A percentile compares a stretch with the other conserved stretches of the same genome.
These are phyloP conservation scores for Phanerodontia chrysosporium DNA, from an alignment of 768 basidiomycete genomes.

Conservation along the genomic window DNA sequence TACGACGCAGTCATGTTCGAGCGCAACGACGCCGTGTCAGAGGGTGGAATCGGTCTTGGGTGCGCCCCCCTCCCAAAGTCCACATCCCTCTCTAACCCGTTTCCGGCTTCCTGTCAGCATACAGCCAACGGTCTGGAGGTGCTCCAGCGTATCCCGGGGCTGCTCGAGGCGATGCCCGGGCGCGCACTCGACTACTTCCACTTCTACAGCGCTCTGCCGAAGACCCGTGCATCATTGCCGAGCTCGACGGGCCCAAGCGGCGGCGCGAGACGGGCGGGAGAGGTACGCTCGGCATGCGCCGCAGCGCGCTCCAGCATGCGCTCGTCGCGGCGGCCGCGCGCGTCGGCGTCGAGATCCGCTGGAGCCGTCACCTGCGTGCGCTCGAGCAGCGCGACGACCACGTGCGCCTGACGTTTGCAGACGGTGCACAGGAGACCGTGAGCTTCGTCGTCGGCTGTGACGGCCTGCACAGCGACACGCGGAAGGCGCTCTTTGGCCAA, in stretches of 20 bases:
- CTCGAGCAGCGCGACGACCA: slow-evolving; percentile 27
- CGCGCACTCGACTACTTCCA: not conserved
- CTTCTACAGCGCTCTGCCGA: slow-evolving; percentile 9
- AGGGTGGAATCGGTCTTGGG: slow-evolving; percentile 30
- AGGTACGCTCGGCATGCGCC: slow-evolving; percentile 20
- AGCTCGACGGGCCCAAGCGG: slow-evolving; percentile 2
- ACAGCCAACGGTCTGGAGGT: slow-evolving; percentile 5
- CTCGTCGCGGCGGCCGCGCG: slow-evolving; percentile 28
- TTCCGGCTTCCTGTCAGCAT: too few relatives aligned
- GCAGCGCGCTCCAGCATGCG: slow-evolving; percentile 28
- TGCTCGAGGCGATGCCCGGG: slow-evolving; percentile 1
- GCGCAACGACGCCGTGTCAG: slow-evolving; percentile 7
- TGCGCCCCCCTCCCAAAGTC: slow-evolving; percentile 8
- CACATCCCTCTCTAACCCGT: not conserved
- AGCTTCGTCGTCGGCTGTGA: slow-evolving; percentile 43
- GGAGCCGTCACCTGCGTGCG: slow-evolving; percentile 28
- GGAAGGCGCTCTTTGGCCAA: slow-evolving; percentile 16
- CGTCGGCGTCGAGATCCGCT: slow-evolving; percentile 32
- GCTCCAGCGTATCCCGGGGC: slow-evolving; percentile 6
- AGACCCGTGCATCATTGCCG: slow-evolving; percentile 3
- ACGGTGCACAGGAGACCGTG: slow-evolving; percentile 31
- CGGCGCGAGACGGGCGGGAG: not conserved
- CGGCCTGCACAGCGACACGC: slow-evolving; percentile 40
- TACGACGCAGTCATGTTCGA: not conserved
- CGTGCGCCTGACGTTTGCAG: slow-evolving; percentile 32